Conservation (phyloP, 2,329 filamentous ascomycete genomes). For the Rutstroemia sp. region DNA sequence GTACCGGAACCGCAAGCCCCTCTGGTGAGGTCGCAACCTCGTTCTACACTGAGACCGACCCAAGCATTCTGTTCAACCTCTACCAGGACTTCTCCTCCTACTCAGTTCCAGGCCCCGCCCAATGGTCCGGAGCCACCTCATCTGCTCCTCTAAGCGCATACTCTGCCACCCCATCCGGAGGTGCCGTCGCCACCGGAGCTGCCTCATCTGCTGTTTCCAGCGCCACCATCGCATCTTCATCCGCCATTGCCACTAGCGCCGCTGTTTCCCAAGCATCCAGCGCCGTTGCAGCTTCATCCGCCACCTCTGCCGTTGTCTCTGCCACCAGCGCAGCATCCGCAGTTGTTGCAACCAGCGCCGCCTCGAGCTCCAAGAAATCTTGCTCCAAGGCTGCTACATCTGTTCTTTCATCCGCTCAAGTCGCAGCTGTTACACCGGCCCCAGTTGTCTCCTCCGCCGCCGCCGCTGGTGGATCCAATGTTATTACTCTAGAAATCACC, state of each 20-base stretch:
- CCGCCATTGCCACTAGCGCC: not conserved
- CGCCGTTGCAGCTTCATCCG: not conserved
- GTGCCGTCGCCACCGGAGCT: not conserved
- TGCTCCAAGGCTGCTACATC: not conserved
- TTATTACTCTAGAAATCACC: not conserved
- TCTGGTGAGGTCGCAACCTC: constrained; percentile 30
- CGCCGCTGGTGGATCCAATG: not conserved
- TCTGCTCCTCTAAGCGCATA: not conserved
- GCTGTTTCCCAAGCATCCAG: not conserved
- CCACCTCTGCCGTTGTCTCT: not conserved
- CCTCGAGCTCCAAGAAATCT: not conserved
- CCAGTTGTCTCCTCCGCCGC: not conserved
- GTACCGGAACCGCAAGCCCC: constrained; percentile 33
- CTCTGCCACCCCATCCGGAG: not conserved
- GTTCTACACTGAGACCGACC: constrained; percentile 36
- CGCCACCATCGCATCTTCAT: not conserved
- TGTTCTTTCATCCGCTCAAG: not conserved
- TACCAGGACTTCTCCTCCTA: constrained; percentile 31
- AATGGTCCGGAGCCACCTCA: not conserved
- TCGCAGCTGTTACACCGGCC: not conserved
- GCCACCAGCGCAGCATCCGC: not conserved
- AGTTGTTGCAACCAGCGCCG: not conserved
- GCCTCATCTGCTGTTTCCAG: not conserved
- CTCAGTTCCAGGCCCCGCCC: constrained; percentile 30
- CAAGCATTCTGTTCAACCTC: constrained; percentile 36